Conservation (phyloP, 495 filamentous ascomycete species). For the Choiromyces venosus region DNA sequence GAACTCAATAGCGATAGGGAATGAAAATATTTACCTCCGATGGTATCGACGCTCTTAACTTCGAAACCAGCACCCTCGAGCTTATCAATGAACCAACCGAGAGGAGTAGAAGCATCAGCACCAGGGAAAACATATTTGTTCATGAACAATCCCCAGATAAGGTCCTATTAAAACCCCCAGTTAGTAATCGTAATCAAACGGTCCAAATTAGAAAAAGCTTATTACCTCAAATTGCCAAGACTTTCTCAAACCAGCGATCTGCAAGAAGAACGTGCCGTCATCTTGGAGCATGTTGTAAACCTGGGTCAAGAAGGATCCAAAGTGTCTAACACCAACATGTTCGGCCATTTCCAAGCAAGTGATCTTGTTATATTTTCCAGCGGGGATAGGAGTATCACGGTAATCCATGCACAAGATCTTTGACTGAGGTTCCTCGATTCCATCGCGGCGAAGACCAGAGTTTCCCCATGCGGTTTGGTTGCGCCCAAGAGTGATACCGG, state of each 20-base stretch:
- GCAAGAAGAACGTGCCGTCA: conserved; percentile 76
- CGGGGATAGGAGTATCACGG: conserved; percentile 68
- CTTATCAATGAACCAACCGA: conserved; percentile 63
- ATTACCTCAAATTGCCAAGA: conserved; percentile 79
- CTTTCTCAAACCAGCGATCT: conserved; percentile 76
- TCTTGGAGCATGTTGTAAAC: conserved; percentile 81
- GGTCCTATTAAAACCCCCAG: conserved; percentile 13
- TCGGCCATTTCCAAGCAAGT: conserved; percentile 87
- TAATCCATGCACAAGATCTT: conserved; percentile 77
- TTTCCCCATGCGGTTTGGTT: conserved; percentile 86
- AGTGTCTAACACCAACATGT: conserved; percentile 76
- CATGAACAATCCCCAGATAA: conserved; percentile 65
- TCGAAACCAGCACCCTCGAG: conserved; percentile 74
- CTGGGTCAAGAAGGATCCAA: conserved; percentile 62
- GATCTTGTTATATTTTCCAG: conserved; percentile 73
- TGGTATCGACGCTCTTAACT: conserved; percentile 52
- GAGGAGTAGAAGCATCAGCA: conserved; percentile 76
- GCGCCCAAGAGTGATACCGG: conserved; percentile 72
- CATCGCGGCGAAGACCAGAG: conserved; percentile 61
- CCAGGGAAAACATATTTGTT: conserved; percentile 91
- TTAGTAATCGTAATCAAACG: background rate
- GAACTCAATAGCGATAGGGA: background rate
- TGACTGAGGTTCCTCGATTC: conserved; percentile 65
- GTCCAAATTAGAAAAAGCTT: conserved; percentile 56
- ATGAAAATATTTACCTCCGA: conserved; percentile 17